These are phyloP conservation scores for Dactylis glomerata DNA, from an alignment of 176 grass and related monocot genomes.

Conservation along the genomic window DNA sequence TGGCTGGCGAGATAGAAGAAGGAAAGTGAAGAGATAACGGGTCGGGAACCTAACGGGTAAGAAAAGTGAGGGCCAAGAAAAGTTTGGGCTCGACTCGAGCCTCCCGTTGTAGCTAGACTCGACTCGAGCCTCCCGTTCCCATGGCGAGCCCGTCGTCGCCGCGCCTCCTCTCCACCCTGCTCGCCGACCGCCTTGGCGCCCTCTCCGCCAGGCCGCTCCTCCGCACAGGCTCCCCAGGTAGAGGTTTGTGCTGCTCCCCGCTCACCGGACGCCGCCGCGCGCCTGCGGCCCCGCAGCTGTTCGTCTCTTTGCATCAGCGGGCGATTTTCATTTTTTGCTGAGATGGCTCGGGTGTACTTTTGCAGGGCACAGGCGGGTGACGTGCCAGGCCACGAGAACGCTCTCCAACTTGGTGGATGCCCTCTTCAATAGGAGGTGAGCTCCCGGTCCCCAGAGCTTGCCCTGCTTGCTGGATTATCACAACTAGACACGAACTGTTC, in stretches of 20 bases:
- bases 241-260: conserved; percentile 14
- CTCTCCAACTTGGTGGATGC: conserved; percentile 78
- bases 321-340: neutral
- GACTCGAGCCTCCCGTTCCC: neutral
- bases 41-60: neutral
- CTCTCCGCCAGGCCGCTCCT: conserved; percentile 42
- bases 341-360: conserved; percentile 4
- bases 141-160: conserved; percentile 64
- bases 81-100: neutral
- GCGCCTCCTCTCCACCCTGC: conserved; percentile 67
- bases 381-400: conserved; percentile 57
- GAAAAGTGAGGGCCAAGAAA: neutral
- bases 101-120: too few species aligned
- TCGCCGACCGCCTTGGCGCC: conserved; percentile 54
- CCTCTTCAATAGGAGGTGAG: conserved; percentile 78
- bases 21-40: neutral
- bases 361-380: conserved; percentile 41
- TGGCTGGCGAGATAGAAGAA: neutral
- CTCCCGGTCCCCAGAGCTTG: neutral
- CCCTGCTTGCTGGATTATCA: neutral
- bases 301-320: neutral
- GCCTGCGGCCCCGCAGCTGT: neutral
- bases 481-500: neutral
- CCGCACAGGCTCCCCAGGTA: conserved; percentile 17
- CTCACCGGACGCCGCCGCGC: neutral